Evolutionary conservation across 23 red algal genomes (phyloP), one percentile per base, ranked within the genome.

Genomic region (Gracilariopsis chorda): DNA sequence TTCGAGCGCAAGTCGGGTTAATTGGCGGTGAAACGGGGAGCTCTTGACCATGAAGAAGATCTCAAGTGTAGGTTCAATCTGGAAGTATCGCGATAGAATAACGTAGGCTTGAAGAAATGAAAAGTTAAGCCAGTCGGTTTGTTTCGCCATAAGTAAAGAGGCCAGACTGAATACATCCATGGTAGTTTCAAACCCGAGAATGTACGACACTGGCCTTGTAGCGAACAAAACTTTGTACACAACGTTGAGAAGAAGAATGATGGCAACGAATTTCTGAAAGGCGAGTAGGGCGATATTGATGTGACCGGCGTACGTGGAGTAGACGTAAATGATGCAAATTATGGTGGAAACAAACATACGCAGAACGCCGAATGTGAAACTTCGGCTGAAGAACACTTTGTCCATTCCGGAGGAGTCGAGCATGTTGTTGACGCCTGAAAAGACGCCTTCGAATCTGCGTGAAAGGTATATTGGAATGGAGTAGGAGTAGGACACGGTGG

Each of bases 101-200:
- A 88, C 72, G 36, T 82, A 94, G 2, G 92, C 92, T 48, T 94
- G 92, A n/a, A 94, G 77, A 35, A 94, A 94, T 37, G 76, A 82
- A 83, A 94, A 94, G 76, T 94, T 86, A 20, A 86, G 73, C 92
- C 92, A 94, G 20, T 80, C 44, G 17, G 49, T 68, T 23, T 27
- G 56, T 27, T 52, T 61, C 37, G 85, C 58, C 59, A 93, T 72
- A 53, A 93, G 41, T 5, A 95, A 74, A 36, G 92, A 95, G 8
- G 80, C 23, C 1, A 95, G 75, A 9, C 83, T 83, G 41, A 95
- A 70, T 16, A 86, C 69, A 36, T 95, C 92, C 53, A 95, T 78
- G 29, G 65, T 63, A 0, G 60, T 47, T 51, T 89, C 92, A 40
- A 81, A 49, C 9, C 48, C 45, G 3, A 73, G 57, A 24, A 93